phyloP scores from a whole-genome alignment of 2,329 filamentous ascomycete genomes.

The Talaromyces sp. region DNA sequence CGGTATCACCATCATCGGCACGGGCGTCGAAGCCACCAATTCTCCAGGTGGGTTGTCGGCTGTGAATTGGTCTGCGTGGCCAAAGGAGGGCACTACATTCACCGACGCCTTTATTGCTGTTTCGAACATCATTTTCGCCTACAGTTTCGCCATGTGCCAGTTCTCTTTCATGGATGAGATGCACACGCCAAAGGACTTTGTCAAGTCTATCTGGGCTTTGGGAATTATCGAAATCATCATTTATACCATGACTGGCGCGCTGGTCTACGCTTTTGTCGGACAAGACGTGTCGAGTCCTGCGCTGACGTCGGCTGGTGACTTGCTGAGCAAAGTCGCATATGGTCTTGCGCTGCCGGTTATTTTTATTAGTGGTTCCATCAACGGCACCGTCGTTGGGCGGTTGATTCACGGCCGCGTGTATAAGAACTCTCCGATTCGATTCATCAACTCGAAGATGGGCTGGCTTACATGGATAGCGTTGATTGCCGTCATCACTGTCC shows the following conservation, averaged over 20 bases:
- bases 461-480: slow-evolving; percentile 34
- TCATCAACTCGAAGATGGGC: slow-evolving; percentile 34
- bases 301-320: slow-evolving; percentile 27
- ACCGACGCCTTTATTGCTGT: slow-evolving; percentile 34
- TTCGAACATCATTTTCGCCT: slow-evolving; percentile 40
- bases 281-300: slow-evolving; percentile 32
- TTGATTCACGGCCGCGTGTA: slow-evolving; percentile 35
- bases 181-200: slow-evolving; percentile 32
- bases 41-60: slow-evolving; percentile 25
- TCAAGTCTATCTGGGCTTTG: slow-evolving; percentile 41
- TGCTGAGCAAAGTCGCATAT: slow-evolving; percentile 32
- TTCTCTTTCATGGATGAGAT: slow-evolving; percentile 37
- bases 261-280: slow-evolving; percentile 36
- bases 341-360: slow-evolving; percentile 36
- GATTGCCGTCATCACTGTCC: slow-evolving; percentile 59
- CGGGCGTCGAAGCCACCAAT: slow-evolving; percentile 28
- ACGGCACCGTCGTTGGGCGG: slow-evolving; percentile 34
- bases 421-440: slow-evolving; percentile 34
- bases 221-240: slow-evolving; percentile 33
- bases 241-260: slow-evolving; percentile 31
- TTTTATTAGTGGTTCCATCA: slow-evolving; percentile 39
- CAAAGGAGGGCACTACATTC: slow-evolving; percentile 30
- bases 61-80: slow-evolving; percentile 23
- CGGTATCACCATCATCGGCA: slow-evolving; percentile 36
- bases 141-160: slow-evolving; percentile 45